A percentile compares a stretch with the other conserved stretches of the same genome.
phyloP scores from a whole-genome alignment of 345 rosid genomes.

The Physaria fendleri region DNA sequence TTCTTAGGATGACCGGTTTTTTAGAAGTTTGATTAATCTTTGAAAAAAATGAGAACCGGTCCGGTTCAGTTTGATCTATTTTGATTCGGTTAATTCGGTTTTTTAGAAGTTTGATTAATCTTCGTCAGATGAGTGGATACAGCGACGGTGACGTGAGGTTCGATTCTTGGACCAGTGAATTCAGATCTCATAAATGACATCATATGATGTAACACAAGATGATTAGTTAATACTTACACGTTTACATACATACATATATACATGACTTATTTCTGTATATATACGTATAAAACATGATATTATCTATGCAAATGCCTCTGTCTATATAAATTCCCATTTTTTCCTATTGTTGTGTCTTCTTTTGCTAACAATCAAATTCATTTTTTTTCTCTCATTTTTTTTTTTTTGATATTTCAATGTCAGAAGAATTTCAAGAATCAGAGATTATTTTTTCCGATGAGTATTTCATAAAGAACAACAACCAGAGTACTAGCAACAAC shows the following conservation, averaged over 20 bases:
- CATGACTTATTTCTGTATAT: neutral
- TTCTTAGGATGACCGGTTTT: slow-evolving; percentile 85
- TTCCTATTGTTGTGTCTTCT: slow-evolving; percentile 6
- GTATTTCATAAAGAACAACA: neutral
- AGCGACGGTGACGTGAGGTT: too few species aligned
- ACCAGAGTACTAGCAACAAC: neutral
- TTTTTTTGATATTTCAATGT: slow-evolving; percentile 24
- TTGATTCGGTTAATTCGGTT: neutral
- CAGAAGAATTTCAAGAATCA: slow-evolving; percentile 55
- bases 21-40: slow-evolving; percentile 45
- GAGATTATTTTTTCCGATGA: slow-evolving; percentile 41
- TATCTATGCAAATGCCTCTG: slow-evolving; percentile 23
- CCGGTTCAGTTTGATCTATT: too few species aligned
- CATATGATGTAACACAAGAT: slow-evolving; percentile 32
- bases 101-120: too few species aligned
- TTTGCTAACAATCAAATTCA: slow-evolving; percentile 1
- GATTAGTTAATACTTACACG: slow-evolving; percentile 14
- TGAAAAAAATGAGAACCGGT: too few species aligned
- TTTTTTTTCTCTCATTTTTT: neutral
- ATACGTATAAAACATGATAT: slow-evolving; percentile 27
- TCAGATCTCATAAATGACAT: slow-evolving; percentile 35
- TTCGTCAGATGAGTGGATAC: too few species aligned
- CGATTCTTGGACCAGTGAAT: too few species aligned
- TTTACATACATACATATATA: neutral
- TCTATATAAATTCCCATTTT: slow-evolving; percentile 19